phyloP scores from a whole-genome alignment of 2,329 filamentous ascomycete genomes.

The Xylaria sp. region DNA sequence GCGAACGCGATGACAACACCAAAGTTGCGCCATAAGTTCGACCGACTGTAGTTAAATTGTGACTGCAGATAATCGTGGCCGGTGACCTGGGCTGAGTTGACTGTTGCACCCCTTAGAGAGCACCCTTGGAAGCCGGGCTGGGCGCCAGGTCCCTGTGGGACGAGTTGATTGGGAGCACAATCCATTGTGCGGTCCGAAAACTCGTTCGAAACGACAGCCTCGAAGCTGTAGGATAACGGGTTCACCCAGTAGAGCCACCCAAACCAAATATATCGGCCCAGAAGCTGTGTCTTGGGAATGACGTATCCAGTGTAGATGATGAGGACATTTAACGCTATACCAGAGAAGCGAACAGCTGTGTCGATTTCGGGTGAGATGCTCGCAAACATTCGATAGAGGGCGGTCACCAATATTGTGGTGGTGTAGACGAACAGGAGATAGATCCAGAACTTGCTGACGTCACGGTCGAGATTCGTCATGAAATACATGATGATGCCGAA shows the following conservation, averaged over 20 bases:
- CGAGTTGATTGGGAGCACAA: conserved; percentile 58
- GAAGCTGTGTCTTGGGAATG: conserved; percentile 66
- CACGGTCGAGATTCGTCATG: conserved; percentile 75
- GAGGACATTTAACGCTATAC: conserved; percentile 67
- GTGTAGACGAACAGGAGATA: conserved; percentile 67
- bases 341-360: conserved; percentile 69
- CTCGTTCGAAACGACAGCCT: conserved; percentile 67
- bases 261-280: conserved; percentile 74
- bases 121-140: conserved; percentile 64
- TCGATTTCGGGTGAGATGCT: conserved; percentile 58
- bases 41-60: conserved; percentile 65
- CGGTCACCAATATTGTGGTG: conserved; percentile 47
- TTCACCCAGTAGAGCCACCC: conserved; percentile 75
- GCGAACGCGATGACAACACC: conserved; percentile 81
- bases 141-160: conserved; percentile 58
- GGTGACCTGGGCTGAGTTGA: conserved; percentile 60
- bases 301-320: conserved; percentile 76
- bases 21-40: conserved; percentile 79
- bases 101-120: conserved; percentile 61
- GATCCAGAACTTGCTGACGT: conserved; percentile 75
- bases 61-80: conserved; percentile 66
- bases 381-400: conserved; percentile 50
- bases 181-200: conserved; percentile 64
- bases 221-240: conserved; percentile 73
- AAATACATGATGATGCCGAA: conserved; percentile 83